phyloP scores from a whole-genome alignment of 768 basidiomycete genomes.

The Cyathus striatus region DNA sequence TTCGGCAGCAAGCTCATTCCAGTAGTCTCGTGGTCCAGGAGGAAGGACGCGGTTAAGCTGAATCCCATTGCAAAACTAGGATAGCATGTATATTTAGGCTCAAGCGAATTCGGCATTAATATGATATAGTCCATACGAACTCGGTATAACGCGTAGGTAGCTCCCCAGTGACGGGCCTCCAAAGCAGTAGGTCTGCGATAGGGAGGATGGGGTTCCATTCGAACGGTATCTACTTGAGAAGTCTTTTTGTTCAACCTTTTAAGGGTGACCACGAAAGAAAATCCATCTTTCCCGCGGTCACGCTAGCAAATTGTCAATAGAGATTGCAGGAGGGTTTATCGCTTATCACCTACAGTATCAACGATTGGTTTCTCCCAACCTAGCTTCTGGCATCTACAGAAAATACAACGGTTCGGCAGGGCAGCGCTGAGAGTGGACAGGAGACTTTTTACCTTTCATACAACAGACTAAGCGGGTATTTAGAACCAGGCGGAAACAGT shows the following conservation, averaged over 20 bases:
- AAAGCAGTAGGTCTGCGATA: slow-evolving; percentile 60
- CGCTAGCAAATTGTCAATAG: slow-evolving; percentile 27
- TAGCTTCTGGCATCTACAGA: slow-evolving; percentile 72
- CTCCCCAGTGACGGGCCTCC: slow-evolving; percentile 90
- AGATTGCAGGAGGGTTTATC: slow-evolving; percentile 7
- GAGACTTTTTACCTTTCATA: slow-evolving; percentile 60
- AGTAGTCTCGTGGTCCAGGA: slow-evolving; percentile 82
- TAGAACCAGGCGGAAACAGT: slow-evolving; percentile 80
- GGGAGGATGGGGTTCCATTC: slow-evolving; percentile 70
- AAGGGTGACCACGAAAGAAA: slow-evolving; percentile 67
- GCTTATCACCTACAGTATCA: slow-evolving; percentile 53
- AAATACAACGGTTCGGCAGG: background rate
- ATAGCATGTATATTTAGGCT: slow-evolving; percentile 20
- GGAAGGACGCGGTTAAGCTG: slow-evolving; percentile 76
- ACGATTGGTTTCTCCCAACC: slow-evolving; percentile 84
- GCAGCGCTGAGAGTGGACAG: background rate
- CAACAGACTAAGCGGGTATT: slow-evolving; percentile 75
- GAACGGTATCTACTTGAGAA: slow-evolving; percentile 61
- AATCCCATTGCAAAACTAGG: slow-evolving; percentile 69
- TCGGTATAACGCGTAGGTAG: slow-evolving; percentile 82
- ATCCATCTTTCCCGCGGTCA: slow-evolving; percentile 39
- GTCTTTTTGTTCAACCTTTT: slow-evolving; percentile 65
- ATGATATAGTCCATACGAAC: slow-evolving; percentile 42
- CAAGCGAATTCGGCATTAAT: slow-evolving; percentile 4
- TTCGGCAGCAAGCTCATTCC: slow-evolving; percentile 69